Evolutionary conservation across 1,284 basidiomycete genomes (phyloP), one percentile per base, ranked within the genome.

Genomic region (Phlebopus sp.): DNA sequence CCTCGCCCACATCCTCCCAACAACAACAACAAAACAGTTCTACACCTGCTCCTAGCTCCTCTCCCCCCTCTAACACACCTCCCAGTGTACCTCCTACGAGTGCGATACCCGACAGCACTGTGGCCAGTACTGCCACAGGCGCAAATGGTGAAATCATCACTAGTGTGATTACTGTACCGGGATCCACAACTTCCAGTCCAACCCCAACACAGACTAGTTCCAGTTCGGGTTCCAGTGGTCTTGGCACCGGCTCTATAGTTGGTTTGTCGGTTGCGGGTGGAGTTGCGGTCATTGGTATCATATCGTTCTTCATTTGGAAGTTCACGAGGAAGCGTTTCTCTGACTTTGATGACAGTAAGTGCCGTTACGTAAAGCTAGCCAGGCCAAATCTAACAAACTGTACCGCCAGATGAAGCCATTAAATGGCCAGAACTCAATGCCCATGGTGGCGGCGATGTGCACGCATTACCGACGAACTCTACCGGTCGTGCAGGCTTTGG

Each of bases 361-460:
- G 37, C 9, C 42, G 31, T 55, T 54, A 58, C 41, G 34, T 52
- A 55, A 62, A 1, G 27, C 13, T 47, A 49, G 53, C 42, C 44
- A 42, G 39, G 9, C 37, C 21, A 23, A 53, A 45, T 49, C 37
- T 53, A 41, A 40, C 15, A 27, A n/a, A 46, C 38, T 38, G 41
- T n/a, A 44, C 44, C 50, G 40, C 15, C 60, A 88, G 87, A 76
- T 57, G 86, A 89, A 66, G 85, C 85, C 23, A 91, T 91, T 69
- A 90, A 90, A 68, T 91, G 88, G 88, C 88, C 88, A 1, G 89
- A 91, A 56, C 75, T 91, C 39, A 88, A 89, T 63, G 65, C 77
- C 1, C 86, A 88, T 58, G 71, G 74, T 46, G 74, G 62, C 2
- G 63, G 55, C 31, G 82, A 82, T 42, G 71, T 73, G 8, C 78